Conservation (phyloP, 75 land plant species). For the Selaginella moellendorffii region DNA sequence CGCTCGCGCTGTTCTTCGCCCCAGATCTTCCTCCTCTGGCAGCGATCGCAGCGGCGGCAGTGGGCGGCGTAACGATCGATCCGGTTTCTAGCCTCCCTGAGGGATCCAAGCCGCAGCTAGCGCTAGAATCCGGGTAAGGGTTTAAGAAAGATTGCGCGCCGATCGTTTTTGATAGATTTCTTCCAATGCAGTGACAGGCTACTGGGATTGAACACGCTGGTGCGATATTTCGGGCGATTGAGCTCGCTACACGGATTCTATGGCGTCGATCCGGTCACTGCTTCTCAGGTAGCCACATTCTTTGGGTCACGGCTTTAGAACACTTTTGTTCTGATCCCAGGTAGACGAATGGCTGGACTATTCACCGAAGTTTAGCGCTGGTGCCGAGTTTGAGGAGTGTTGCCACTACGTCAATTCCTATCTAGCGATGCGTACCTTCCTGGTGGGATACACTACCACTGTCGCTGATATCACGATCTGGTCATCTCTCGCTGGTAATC, state of each 20-base stretch:
- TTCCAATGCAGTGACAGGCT: constrained; percentile 22
- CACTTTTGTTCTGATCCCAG: constrained; percentile 21
- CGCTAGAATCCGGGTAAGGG: constrained; percentile 37
- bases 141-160: too few relatives aligned
- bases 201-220: constrained; percentile 27
- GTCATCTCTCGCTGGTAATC: constrained; percentile 67
- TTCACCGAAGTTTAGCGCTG: constrained; percentile 39
- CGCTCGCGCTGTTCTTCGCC: constrained; percentile 16
- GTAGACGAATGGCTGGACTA: constrained; percentile 82
- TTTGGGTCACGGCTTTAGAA: not conserved
- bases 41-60: constrained; percentile 35
- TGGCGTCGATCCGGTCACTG: constrained; percentile 26
- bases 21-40: constrained; percentile 40
- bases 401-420: constrained; percentile 41
- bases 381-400: constrained; percentile 73
- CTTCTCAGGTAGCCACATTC: constrained; percentile 28
- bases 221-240: constrained; percentile 39
- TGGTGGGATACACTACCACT: constrained; percentile 50
- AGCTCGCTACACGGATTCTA: constrained; percentile 27
- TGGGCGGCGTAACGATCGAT: constrained; percentile 24
- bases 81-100: constrained; percentile 29
- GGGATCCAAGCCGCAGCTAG: constrained; percentile 25
- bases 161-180: not conserved
- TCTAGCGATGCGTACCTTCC: constrained; percentile 43
- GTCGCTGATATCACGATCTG: constrained; percentile 63